These are phyloP conservation scores for Neolentinus lepideus DNA, from an alignment of 1,284 basidiomycete genomes.

Conservation along the genomic window DNA sequence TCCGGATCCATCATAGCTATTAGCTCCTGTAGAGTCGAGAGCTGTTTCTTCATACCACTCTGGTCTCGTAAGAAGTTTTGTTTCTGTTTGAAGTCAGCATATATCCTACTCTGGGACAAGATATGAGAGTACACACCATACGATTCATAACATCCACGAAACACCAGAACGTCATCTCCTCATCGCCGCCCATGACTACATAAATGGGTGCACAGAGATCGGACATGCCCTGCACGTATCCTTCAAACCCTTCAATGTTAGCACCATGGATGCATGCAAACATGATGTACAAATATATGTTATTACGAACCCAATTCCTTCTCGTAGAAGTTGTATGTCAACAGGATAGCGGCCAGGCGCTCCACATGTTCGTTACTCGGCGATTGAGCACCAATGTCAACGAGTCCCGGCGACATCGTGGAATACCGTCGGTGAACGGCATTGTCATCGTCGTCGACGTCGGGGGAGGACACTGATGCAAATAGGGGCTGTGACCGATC, in stretches of 20 bases:
- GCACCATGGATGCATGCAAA: conserved; percentile 1
- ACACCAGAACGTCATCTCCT: conserved; percentile 92
- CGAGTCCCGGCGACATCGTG: conserved; percentile 62
- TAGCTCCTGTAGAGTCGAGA: conserved; percentile 84
- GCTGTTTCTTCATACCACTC: conserved; percentile 93
- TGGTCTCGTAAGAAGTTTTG: conserved; percentile 95
- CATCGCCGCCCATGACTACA: conserved; percentile 84
- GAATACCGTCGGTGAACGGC: conserved; percentile 44
- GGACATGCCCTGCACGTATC: conserved; percentile 96
- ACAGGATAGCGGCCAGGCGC: conserved; percentile 69
- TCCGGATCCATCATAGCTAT: conserved; percentile 94
- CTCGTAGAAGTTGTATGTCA: conserved; percentile 92
- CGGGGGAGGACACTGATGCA: conserved; percentile 33
- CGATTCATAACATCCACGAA: conserved; percentile 93
- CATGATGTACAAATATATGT: conserved; percentile 18
- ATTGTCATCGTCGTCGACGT: conserved; percentile 40
- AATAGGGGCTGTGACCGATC: conserved; percentile 90
- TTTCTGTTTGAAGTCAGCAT: conserved; percentile 43
- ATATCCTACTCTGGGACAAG: background rate
- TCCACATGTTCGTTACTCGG: conserved; percentile 85
- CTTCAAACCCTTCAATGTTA: conserved; percentile 29
- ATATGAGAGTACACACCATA: conserved; percentile 54
- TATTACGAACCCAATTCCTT: conserved; percentile 70
- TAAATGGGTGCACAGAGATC: conserved; percentile 94
- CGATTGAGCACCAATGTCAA: conserved; percentile 75